Conservation (phyloP, 1,139 yeast species). For the Blastobotrys serpentis region DNA sequence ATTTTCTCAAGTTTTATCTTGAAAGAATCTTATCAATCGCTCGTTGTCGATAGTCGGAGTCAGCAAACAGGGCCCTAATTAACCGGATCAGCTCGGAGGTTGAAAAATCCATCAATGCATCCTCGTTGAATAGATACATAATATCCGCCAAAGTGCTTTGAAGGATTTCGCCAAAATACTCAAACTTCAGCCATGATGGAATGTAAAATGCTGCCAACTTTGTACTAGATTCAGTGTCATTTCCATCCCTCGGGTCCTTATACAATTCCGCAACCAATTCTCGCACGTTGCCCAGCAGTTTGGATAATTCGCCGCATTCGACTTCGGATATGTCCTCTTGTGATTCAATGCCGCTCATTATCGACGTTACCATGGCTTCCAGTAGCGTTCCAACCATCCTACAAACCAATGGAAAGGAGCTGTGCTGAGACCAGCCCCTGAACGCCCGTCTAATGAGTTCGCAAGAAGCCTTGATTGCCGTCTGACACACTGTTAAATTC, state of each 20-base stretch:
- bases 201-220: conserved; percentile 35
- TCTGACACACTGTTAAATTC: conserved; percentile 27
- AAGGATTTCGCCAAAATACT: conserved; percentile 37
- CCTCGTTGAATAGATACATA: conserved; percentile 67
- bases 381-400: conserved; percentile 33
- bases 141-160: conserved; percentile 58
- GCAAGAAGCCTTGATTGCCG: conserved; percentile 26
- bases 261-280: conserved; percentile 30
- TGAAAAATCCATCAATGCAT: conserved; percentile 67
- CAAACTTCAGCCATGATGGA: conserved; percentile 43
- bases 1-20: background rate
- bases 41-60: conserved; percentile 61
- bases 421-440: conserved; percentile 26
- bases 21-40: conserved; percentile 58
- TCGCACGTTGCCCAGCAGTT: conserved; percentile 28
- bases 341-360: conserved; percentile 30
- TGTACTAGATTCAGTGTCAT: conserved; percentile 13
- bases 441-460: conserved; percentile 23
- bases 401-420: conserved; percentile 29
- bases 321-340: conserved; percentile 37
- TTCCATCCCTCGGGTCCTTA: conserved; percentile 15
- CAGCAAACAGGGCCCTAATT: conserved; percentile 64
- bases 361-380: conserved; percentile 31
- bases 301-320: conserved; percentile 35
- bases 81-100: conserved; percentile 64